These are phyloP conservation scores for Pilobolus umbonatus DNA, from an alignment of 192 early-diverging fungal species.

Conservation along the genomic window DNA sequence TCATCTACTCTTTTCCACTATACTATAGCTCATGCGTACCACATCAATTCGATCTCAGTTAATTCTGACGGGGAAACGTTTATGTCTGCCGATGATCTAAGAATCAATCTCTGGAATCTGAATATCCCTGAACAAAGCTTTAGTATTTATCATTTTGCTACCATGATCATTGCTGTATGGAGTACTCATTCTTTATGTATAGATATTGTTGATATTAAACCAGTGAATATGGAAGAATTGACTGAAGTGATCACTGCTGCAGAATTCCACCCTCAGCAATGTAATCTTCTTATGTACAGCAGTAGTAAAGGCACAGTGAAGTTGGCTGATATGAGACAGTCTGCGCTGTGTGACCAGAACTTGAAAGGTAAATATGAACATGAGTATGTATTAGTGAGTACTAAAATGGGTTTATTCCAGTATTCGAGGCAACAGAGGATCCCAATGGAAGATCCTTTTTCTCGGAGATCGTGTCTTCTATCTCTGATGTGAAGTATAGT, in stretches of 20 bases:
- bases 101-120: slow-evolving; percentile 92
- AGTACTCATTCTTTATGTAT: neutral
- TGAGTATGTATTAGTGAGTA: neutral
- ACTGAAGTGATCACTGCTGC: slow-evolving; percentile 98
- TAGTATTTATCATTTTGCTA: slow-evolving; percentile 31
- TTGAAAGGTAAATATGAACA: slow-evolving; percentile 64
- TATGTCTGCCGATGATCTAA: slow-evolving; percentile 83
- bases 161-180: neutral
- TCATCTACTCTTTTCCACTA: neutral
- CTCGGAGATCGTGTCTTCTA: slow-evolving; percentile 98
- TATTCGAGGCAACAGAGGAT: slow-evolving; percentile 94
- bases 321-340: slow-evolving; percentile 91
- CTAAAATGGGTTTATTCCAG: slow-evolving; percentile 22
- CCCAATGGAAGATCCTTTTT: slow-evolving; percentile 94
- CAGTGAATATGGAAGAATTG: slow-evolving; percentile 98
- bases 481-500: slow-evolving; percentile 95
- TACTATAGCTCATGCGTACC: slow-evolving; percentile 81
- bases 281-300: slow-evolving; percentile 97
- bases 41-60: slow-evolving; percentile 93
- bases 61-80: slow-evolving; percentile 91
- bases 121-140: slow-evolving; percentile 87
- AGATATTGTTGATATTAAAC: slow-evolving; percentile 99
- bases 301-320: slow-evolving; percentile 98
- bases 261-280: slow-evolving; percentile 94
- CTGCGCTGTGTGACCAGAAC: slow-evolving; percentile 91